These are phyloP conservation scores for Aureoboletus auriporus DNA, from an alignment of 768 basidiomycete genomes.

Conservation along the genomic window DNA sequence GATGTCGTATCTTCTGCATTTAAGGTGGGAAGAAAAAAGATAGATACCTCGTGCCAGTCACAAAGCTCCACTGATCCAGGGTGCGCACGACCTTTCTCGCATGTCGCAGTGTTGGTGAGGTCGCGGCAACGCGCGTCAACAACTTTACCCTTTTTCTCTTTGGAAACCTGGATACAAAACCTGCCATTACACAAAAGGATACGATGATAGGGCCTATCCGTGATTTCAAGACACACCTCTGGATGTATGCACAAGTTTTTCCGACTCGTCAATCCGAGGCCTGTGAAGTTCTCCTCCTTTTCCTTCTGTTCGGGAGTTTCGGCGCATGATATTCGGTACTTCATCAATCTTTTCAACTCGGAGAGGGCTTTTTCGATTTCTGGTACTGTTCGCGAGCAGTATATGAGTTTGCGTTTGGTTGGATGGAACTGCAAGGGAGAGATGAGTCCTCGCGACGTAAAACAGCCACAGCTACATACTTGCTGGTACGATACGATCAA, in stretches of 20 bases:
- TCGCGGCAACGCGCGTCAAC: slow-evolving; percentile 98
- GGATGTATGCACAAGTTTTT: slow-evolving; percentile 97
- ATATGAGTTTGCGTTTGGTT: slow-evolving; percentile 89
- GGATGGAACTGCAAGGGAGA: slow-evolving; percentile 71
- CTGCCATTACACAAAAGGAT: neutral
- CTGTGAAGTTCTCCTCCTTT: slow-evolving; percentile 81
- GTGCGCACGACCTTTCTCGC: slow-evolving; percentile 78
- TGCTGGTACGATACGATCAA: slow-evolving; percentile 98
- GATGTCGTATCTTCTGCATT: slow-evolving; percentile 1
- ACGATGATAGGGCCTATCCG: neutral
- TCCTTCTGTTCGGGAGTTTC: slow-evolving; percentile 70
- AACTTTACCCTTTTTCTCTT: slow-evolving; percentile 97
- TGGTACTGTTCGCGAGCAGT: slow-evolving; percentile 98
- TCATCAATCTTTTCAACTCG: slow-evolving; percentile 91
- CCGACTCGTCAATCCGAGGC: slow-evolving; percentile 89
- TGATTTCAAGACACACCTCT: slow-evolving; percentile 50
- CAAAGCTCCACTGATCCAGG: slow-evolving; percentile 92
- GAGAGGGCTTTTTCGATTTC: slow-evolving; percentile 98
- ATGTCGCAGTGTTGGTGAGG: slow-evolving; percentile 78
- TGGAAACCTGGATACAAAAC: slow-evolving; percentile 62
- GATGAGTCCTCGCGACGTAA: neutral
- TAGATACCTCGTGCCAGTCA: slow-evolving; percentile 89
- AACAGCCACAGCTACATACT: slow-evolving; percentile 36
- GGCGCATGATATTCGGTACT: slow-evolving; percentile 71
- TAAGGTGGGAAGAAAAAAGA: slow-evolving; percentile 1